Base-by-base conservation (phyloP, 805 yeast genomes). In the Starmerella apis region DNA sequence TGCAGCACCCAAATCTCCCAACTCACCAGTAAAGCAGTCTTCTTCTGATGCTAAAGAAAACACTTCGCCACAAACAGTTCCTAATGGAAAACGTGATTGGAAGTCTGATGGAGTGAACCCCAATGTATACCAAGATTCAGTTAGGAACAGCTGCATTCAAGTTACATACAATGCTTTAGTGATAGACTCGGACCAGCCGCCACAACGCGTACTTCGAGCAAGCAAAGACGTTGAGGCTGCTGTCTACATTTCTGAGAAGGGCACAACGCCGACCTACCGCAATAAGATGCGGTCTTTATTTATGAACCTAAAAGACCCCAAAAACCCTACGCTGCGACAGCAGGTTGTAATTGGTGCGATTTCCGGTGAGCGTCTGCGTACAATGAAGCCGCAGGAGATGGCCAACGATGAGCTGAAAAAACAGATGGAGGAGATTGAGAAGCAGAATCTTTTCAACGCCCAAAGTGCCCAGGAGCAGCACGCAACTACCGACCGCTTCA, bases 391-490 rank as follows among this genome's bases (percentile, higher is more conserved):
- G n/a, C 86, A 82, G 62, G 98, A 92, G 58, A 75, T 92, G 80
- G 97, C 97, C 0, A 95, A 96, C 3, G 96, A 85, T 61, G 79
- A 86, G 30, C 75, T 92, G 59, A 86, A 83, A 67, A 76, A 81
- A 65, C 92, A 88, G 64, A 74, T 88, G 58, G 94, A 86, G 61
- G 80, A 83, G 61, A 75, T 92, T 59, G 86, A 85, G 62, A 81
- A 84, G 64, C 83, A 86, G 66, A 92, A 92, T 66, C 72, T 92
- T 64, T 90, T 84, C 67, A 94, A 90, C 64, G 98, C 98, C 2
- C 96, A 86, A 68, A 96, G 96, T 60, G 97, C 98, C 6, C 87
- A 86, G 6, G 92, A 90, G 61, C 86, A 87, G 71, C 77, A 96
- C 60, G 95, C 97, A 1, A 87, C 86, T 33, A 92, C 98, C 7